A percentile compares a stretch with the other conserved stretches of the same genome.
Conservation (phyloP, 208 protist genomes). For the Leishmania lainsoni region DNA sequence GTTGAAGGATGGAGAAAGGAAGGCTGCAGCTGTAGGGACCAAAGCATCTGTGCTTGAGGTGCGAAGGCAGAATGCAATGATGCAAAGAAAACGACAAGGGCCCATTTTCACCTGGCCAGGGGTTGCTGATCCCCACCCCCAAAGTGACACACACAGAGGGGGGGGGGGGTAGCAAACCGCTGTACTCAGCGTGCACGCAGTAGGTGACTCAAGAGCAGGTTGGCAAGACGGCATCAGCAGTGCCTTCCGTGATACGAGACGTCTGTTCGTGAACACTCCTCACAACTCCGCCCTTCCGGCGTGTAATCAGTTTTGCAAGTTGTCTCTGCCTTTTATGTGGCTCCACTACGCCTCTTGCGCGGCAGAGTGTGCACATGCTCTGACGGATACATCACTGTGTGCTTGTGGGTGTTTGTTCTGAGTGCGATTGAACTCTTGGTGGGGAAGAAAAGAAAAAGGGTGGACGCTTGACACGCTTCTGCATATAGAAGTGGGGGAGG, state of each 20-base stretch:
- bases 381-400: neutral
- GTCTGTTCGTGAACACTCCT: neutral
- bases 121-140: neutral
- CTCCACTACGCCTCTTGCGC: neutral
- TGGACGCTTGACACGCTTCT: neutral
- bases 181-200: neutral
- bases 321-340: neutral
- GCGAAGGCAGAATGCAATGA: neutral
- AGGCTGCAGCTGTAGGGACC: neutral
- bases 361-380: neutral
- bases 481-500: no score
- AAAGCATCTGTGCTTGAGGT: neutral
- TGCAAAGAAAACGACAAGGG: neutral
- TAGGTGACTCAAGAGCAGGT: neutral
- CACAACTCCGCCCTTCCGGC: neutral
- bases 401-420: neutral
- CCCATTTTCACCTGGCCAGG: neutral
- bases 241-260: neutral
- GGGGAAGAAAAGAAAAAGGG: neutral
- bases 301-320: neutral
- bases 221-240: constrained; percentile 6
- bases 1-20: neutral
- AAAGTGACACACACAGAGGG: neutral
- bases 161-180: neutral
- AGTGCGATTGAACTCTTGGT: neutral